These are phyloP conservation scores for Backusella macrospora DNA, from an alignment of 192 early-diverging fungal species.

Conservation along the genomic window DNA sequence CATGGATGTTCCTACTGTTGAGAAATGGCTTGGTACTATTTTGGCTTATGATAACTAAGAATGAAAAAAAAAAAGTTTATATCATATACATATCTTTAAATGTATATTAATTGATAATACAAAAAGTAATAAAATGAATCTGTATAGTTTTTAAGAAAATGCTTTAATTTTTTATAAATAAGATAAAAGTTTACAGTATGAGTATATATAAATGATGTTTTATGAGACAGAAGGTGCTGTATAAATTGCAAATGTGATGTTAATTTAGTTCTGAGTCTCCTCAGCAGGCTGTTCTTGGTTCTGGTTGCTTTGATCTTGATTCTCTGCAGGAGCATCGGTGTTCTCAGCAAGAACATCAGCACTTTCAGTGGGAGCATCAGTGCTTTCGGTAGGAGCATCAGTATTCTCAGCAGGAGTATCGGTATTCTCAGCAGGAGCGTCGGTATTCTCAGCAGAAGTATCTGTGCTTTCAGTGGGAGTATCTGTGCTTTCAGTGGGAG, in stretches of 20 bases:
- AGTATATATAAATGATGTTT: background rate
- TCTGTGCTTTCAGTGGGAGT: background rate
- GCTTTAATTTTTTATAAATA: background rate
- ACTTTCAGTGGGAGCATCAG: background rate
- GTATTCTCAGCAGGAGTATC: background rate
- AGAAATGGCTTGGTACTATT: conserved; percentile 78
- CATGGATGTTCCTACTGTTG: conserved; percentile 61
- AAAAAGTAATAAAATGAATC: background rate
- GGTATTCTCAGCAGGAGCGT: background rate
- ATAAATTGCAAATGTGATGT: background rate
- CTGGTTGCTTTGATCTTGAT: too few relatives aligned
- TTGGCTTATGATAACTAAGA: conserved; percentile 62
- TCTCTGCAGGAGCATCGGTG: background rate
- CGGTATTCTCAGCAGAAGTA: background rate
- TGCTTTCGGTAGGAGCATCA: background rate
- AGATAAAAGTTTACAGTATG: background rate
- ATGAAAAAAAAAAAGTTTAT: too few relatives aligned
- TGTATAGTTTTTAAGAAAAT: conserved; percentile 8
- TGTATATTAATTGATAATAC: background rate
- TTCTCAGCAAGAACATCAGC: background rate
- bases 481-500: background rate
- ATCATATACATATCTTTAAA: background rate
- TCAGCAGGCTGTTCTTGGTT: background rate
- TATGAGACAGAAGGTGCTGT: background rate
- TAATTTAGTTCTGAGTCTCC: background rate